phyloP scores from a whole-genome alignment of 2,329 filamentous ascomycete genomes.

The Cladophialophora carrionii region DNA sequence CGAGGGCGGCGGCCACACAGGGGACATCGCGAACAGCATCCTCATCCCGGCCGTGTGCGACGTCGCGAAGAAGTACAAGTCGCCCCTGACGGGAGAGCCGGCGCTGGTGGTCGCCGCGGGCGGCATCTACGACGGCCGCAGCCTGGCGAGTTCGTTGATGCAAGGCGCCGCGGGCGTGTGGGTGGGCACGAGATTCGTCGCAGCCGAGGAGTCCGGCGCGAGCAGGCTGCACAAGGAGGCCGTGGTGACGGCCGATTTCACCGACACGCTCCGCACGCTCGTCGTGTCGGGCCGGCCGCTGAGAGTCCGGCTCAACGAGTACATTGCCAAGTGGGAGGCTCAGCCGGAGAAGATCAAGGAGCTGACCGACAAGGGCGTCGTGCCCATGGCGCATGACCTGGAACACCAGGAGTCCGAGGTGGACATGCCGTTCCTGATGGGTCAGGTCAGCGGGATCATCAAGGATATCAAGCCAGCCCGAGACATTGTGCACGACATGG shows the following conservation, averaged over 20 bases:
- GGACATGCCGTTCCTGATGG: constrained; percentile 89
- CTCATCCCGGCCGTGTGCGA: constrained; percentile 86
- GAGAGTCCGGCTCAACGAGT: constrained; percentile 79
- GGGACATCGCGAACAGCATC: constrained; percentile 81
- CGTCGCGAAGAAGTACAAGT: constrained; percentile 72
- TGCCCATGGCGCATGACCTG: constrained; percentile 81
- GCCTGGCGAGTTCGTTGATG: constrained; percentile 80
- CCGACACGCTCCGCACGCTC: constrained; percentile 79
- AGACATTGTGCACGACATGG: constrained; percentile 90
- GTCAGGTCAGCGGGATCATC: constrained; percentile 83
- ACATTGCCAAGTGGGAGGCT: constrained; percentile 78
- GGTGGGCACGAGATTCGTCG: constrained; percentile 93
- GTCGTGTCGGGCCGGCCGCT: constrained; percentile 81
- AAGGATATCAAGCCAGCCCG: constrained; percentile 75
- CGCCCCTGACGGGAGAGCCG: constrained; percentile 68
- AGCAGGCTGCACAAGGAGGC: constrained; percentile 80
- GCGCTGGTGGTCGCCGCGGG: constrained; percentile 88
- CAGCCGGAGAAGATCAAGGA: constrained; percentile 73
- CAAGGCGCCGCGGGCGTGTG: constrained; percentile 87
- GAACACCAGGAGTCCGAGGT: constrained; percentile 69
- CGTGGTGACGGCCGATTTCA: constrained; percentile 76
- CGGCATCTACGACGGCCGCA: constrained; percentile 80
- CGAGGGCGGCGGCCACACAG: constrained; percentile 91
- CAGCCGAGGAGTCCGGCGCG: constrained; percentile 77
- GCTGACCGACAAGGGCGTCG: constrained; percentile 74